Percentiles rank a stretch among this genome's conserved stretches.
These are phyloP conservation scores for Rhododendron williamsianum DNA, from an alignment of 148 eudicot species.

Conservation along the genomic window DNA sequence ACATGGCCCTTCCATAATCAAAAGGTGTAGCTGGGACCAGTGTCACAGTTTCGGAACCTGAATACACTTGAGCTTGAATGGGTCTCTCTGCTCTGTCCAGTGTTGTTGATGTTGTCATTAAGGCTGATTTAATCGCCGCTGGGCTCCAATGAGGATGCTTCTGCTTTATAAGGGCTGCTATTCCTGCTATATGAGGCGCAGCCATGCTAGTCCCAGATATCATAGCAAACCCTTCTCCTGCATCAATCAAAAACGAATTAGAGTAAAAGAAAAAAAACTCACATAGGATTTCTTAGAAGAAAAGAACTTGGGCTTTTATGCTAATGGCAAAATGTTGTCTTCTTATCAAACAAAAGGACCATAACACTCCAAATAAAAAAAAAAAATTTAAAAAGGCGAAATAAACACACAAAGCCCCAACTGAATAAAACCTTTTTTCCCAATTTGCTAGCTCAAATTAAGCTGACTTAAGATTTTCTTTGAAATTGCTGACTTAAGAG, in stretches of 20 bases:
- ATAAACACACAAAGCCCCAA: background rate
- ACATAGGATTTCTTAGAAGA: background rate
- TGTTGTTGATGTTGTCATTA: constrained; percentile 83
- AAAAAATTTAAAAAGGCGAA: background rate
- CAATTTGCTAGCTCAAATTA: background rate
- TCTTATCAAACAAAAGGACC: background rate
- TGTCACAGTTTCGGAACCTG: constrained; percentile 59
- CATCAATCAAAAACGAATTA: constrained; percentile 6
- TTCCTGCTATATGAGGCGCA: constrained; percentile 97
- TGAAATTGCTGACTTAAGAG: background rate
- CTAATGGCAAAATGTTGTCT: background rate
- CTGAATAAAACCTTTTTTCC: background rate
- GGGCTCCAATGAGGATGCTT: constrained; percentile 96
- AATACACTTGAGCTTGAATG: constrained; percentile 81
- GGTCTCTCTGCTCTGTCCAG: constrained; percentile 70
- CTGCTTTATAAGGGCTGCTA: constrained; percentile 95
- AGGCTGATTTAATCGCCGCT: constrained; percentile 95
- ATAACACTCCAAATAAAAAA: background rate
- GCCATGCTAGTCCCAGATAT: constrained; percentile 99
- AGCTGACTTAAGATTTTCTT: background rate
- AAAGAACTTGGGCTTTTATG: background rate
- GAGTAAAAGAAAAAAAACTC: background rate
- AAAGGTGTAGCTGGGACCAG: constrained; percentile 84
- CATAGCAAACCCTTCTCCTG: constrained; percentile 98
- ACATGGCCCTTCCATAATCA: constrained; percentile 98